phyloP scores from a whole-genome alignment of 345 rosid species.

The Eucalyptus brandiana region DNA sequence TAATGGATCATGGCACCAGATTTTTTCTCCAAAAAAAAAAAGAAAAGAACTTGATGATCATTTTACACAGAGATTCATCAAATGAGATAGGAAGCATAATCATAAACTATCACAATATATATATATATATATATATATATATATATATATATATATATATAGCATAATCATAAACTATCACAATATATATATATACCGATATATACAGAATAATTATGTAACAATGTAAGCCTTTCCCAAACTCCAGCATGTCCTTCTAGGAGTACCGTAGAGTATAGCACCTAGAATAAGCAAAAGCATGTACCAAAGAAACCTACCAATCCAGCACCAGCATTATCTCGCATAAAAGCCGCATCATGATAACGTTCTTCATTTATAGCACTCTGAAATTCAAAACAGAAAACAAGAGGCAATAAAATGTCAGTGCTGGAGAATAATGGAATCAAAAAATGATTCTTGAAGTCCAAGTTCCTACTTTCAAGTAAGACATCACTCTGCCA shows the following conservation, averaged over 20 bases:
- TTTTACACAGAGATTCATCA: background rate
- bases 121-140: background rate
- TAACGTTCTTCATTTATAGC: conserved; percentile 68
- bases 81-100: background rate
- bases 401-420: background rate
- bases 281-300: background rate
- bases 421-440: background rate
- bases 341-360: conserved; percentile 65
- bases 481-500: conserved; percentile 55
- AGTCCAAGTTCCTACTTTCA: conserved; percentile 32
- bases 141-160: background rate
- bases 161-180: background rate
- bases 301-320: conserved; percentile 38
- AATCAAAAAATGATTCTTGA: background rate
- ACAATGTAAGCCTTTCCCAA: background rate
- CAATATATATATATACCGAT: background rate
- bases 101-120: background rate
- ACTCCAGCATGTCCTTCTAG: background rate
- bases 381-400: conserved; percentile 29
- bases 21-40: background rate
- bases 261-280: background rate
- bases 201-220: background rate
- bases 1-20: background rate
- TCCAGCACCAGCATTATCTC: conserved; percentile 86
- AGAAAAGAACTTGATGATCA: background rate